Conservation (phyloP, 2,329 filamentous ascomycete genomes). For the Daldinia eschscholtzii region DNA sequence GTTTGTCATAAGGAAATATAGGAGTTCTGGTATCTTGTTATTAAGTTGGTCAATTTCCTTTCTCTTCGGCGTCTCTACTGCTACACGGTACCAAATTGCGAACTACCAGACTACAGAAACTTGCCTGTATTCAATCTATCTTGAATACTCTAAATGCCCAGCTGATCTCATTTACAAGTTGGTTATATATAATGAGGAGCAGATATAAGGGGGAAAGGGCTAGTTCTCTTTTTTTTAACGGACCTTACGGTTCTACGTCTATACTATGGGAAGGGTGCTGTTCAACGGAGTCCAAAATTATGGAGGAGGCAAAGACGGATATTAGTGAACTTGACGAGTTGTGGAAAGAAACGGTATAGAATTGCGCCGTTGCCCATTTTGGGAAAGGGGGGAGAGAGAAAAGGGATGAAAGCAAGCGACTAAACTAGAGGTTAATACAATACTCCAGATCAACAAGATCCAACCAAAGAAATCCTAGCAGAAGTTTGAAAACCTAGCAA, state of each 20-base stretch:
- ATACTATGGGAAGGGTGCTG: constrained; percentile 23
- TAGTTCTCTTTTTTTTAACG: constrained; percentile 25
- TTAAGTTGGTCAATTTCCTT: constrained; percentile 15
- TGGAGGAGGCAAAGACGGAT: constrained; percentile 26
- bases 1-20: constrained; percentile 20
- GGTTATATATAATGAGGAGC: constrained; percentile 25
- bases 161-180: constrained; percentile 29
- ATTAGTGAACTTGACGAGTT: constrained; percentile 29
- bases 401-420: constrained; percentile 32
- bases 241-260: constrained; percentile 20
- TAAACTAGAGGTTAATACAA: constrained; percentile 43
- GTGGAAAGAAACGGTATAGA: constrained; percentile 29
- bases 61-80: constrained; percentile 15
- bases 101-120: constrained; percentile 39
- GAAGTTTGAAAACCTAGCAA: constrained; percentile 11
- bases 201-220: constrained; percentile 20
- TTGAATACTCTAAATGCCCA: constrained; percentile 38
- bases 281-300: constrained; percentile 38
- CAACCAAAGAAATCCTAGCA: constrained; percentile 35
- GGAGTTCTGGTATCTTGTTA: constrained; percentile 37
- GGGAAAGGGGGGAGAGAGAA: constrained; percentile 29
- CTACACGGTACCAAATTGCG: constrained; percentile 44
- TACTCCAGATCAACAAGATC: constrained; percentile 33
- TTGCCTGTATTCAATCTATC: constrained; percentile 31
- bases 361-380: constrained; percentile 33